These are phyloP conservation scores for Diaporthe sp. DNA, from an alignment of 2,329 filamentous ascomycete genomes.

Conservation along the genomic window DNA sequence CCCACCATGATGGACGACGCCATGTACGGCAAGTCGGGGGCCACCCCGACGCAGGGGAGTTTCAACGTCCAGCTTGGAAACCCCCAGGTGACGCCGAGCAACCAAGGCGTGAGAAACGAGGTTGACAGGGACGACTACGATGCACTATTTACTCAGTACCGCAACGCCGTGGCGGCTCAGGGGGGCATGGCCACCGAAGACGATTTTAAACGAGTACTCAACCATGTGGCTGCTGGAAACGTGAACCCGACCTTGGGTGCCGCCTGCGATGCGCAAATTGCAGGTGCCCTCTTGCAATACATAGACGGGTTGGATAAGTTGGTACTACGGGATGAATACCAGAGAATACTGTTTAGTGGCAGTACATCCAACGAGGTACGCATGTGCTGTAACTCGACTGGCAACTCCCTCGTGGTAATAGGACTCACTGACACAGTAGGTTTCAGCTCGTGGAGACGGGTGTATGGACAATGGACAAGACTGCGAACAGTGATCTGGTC, in stretches of 20 bases:
- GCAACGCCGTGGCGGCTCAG: not conserved
- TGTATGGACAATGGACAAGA: constrained; percentile 30
- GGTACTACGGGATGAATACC: constrained; percentile 34
- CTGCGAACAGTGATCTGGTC: constrained; percentile 28
- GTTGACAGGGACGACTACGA: constrained; percentile 23
- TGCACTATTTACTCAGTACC: not conserved
- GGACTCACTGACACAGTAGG: not conserved
- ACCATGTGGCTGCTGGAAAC: not conserved
- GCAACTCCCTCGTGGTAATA: not conserved
- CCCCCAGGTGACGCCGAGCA: not conserved
- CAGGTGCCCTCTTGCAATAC: not conserved
- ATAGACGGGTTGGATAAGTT: not conserved
- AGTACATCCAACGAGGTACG: constrained; percentile 37
- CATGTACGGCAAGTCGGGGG: constrained; percentile 13
- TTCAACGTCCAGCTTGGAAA: constrained; percentile 20
- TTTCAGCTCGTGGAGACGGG: constrained; percentile 22
- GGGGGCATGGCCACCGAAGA: constrained; percentile 14
- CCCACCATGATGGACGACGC: not conserved
- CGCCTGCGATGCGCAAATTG: constrained; percentile 11
- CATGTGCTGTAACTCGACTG: no score
- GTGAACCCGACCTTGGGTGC: not conserved
- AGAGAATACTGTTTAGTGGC: constrained; percentile 31
- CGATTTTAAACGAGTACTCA: not conserved
- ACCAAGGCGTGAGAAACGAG: not conserved
- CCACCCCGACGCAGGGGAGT: constrained; percentile 9